These are phyloP conservation scores for Glycine tomentella DNA, from an alignment of 306 rosid genomes.

Conservation along the genomic window DNA sequence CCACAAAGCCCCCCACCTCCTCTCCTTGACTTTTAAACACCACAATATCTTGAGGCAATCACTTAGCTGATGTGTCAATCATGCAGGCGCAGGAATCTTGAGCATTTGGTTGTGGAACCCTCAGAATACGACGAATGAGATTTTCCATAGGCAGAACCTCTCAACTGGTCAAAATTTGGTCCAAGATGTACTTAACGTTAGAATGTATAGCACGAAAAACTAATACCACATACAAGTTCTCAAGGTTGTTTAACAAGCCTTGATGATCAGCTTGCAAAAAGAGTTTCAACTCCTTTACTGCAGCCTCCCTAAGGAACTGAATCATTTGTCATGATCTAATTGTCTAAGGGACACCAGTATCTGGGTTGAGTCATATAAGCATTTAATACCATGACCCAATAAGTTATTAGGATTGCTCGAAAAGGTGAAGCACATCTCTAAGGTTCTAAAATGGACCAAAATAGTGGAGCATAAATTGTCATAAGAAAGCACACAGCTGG, in stretches of 20 bases:
- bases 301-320: not conserved
- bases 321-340: not conserved
- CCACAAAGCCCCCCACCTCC: no score
- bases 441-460: not conserved
- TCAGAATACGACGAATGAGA: no score
- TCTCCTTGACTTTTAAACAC: no score
- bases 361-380: not conserved
- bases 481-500: not conserved
- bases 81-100: no score
- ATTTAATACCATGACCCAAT: not conserved
- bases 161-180: no score
- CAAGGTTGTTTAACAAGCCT: no score
- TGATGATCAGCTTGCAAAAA: not conserved
- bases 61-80: no score
- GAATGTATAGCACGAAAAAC: no score
- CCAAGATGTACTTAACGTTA: not conserved
- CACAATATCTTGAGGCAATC: no score
- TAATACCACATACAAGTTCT: no score
- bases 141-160: no score
- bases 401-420: not conserved
- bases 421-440: not conserved
- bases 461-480: not conserved
- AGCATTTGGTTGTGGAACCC: no score
- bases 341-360: not conserved
- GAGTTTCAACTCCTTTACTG: not conserved